phyloP scores from a whole-genome alignment of 1,284 basidiomycete genomes.

The Xerocomus subilludens region DNA sequence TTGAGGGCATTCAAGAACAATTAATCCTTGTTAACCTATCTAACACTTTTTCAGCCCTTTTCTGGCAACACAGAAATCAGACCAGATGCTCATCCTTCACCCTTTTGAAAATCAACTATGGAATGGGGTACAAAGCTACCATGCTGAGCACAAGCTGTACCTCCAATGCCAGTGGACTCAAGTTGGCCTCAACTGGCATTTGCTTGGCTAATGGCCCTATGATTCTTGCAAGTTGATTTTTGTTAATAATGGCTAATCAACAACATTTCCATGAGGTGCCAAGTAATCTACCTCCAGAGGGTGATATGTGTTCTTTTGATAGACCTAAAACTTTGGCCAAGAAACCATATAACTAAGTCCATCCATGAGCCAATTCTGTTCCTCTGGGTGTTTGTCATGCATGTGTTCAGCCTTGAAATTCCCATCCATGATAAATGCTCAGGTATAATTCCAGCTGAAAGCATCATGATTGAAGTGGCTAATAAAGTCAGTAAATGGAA shows the following conservation, averaged over 20 bases:
- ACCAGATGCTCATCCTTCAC: not conserved
- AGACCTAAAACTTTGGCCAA: not conserved
- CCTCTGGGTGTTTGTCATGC: not conserved
- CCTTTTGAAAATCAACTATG: not conserved
- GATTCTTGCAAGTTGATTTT: constrained; percentile 31
- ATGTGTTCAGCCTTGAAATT: constrained; percentile 8
- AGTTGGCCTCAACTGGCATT: constrained; percentile 16
- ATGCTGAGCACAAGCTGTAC: not conserved
- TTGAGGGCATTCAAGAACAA: constrained; percentile 25
- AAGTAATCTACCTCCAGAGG: no score
- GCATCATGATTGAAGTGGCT: no score
- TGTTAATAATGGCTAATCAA: no score
- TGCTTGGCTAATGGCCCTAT: constrained; percentile 24
- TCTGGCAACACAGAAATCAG: no score
- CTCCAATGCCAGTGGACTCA: constrained; percentile 22
- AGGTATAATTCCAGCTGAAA: not conserved
- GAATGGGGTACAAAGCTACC: constrained; percentile 13
- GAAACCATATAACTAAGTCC: not conserved
- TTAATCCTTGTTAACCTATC: constrained; percentile 44
- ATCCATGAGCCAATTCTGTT: constrained; percentile 28
- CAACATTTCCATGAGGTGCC: no score
- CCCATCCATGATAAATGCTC: not conserved
- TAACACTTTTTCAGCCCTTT: no score
- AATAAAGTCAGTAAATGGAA: no score
- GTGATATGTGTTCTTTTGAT: no score